These are phyloP conservation scores for Pyronema omphalodes DNA, from an alignment of 495 filamentous ascomycete species.

Conservation along the genomic window DNA sequence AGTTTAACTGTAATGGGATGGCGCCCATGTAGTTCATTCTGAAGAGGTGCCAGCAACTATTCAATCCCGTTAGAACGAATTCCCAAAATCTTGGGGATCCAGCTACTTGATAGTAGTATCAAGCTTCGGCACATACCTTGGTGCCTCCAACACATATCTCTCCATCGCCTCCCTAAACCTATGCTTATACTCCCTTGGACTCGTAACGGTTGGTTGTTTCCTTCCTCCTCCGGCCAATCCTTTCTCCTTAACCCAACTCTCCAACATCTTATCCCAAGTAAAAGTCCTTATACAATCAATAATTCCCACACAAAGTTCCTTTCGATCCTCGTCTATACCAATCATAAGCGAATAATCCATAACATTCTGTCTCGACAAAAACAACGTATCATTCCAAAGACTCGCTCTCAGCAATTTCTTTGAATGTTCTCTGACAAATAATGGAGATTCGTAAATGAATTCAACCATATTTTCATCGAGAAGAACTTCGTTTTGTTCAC, in stretches of 20 bases:
- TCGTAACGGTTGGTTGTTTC: conserved; percentile 82
- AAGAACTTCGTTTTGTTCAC: conserved; percentile 87
- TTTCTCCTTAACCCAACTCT: conserved; percentile 95
- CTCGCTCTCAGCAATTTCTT: conserved; percentile 54
- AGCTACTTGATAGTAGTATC: too few species aligned
- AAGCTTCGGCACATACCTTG: conserved; percentile 45
- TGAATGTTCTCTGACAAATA: conserved; percentile 76
- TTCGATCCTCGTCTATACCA: conserved; percentile 73
- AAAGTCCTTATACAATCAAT: conserved; percentile 98
- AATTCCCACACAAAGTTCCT: conserved; percentile 88
- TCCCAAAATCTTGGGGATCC: too few species aligned
- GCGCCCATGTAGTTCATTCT: conserved; percentile 31
- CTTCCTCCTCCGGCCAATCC: conserved; percentile 69
- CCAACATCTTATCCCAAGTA: conserved; percentile 98
- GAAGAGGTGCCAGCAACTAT: conserved; percentile 56
- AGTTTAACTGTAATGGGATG: conserved; percentile 3
- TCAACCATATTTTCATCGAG: conserved; percentile 99
- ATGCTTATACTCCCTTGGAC: conserved; percentile 91
- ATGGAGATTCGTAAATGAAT: conserved; percentile 90
- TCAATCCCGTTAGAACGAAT: conserved; percentile 8
- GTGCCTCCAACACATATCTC: conserved; percentile 61
- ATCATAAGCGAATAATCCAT: conserved; percentile 99
- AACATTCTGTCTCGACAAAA: conserved; percentile 76
- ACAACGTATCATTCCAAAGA: conserved; percentile 92
- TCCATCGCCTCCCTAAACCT: conserved; percentile 95